phyloP scores from a whole-genome alignment of 2,329 filamentous ascomycete species.

The Penicillium sp. region DNA sequence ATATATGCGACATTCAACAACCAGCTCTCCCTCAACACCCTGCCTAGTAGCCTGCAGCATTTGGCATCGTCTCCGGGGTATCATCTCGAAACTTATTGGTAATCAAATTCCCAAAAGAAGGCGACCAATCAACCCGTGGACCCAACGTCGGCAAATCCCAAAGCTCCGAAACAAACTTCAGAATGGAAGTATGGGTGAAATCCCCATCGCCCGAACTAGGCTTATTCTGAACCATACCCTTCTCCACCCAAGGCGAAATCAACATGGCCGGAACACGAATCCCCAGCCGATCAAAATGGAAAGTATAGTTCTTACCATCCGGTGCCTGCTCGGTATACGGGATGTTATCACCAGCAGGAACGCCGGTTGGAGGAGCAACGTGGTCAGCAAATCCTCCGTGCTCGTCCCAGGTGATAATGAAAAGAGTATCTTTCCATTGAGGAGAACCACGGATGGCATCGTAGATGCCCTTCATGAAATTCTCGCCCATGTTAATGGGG shows the following conservation, averaged over 20 bases:
- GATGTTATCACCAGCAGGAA: conserved; percentile 42
- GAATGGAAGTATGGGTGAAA: conserved; percentile 48
- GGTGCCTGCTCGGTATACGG: conserved; percentile 34
- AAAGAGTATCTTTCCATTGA: conserved; percentile 50
- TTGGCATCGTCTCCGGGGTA: conserved; percentile 27
- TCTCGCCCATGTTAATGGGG: conserved; percentile 47
- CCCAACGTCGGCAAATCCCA: conserved; percentile 44
- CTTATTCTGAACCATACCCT: conserved; percentile 44
- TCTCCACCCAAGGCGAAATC: conserved; percentile 43
- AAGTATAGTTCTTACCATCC: conserved; percentile 30
- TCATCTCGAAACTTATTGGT: conserved; percentile 25
- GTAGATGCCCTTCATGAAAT: conserved; percentile 49
- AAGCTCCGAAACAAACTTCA: conserved; percentile 46
- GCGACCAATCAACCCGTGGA: conserved; percentile 38
- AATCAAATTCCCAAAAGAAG: conserved; percentile 38
- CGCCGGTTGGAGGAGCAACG: conserved; percentile 43
- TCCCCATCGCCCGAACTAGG: conserved; percentile 36
- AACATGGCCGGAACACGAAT: conserved; percentile 33
- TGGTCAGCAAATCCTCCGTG: conserved; percentile 51
- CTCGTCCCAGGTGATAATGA: conserved; percentile 52
- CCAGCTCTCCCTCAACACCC: background rate
- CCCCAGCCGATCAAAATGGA: conserved; percentile 33
- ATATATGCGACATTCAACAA: too few species aligned
- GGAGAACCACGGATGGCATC: conserved; percentile 46
- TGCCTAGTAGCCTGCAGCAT: conserved; percentile 24